Percentiles rank a stretch among this genome's conserved stretches.
Conservation (phyloP, 1,284 basidiomycete genomes). For the Moniliophthora roreri region DNA sequence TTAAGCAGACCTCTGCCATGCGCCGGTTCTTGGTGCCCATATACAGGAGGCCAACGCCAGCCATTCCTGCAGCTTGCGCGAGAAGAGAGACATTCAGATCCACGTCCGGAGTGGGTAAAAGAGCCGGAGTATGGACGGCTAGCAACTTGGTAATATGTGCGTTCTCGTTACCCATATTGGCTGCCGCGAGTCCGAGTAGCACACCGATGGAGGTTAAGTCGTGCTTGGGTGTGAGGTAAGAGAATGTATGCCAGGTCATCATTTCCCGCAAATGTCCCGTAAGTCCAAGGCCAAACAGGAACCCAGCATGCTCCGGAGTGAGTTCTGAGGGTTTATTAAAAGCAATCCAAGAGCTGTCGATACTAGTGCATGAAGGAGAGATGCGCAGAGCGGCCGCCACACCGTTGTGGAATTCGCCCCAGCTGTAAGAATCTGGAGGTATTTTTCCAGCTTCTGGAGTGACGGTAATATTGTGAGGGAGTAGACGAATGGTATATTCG, state of each 20-base stretch:
- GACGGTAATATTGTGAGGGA: conserved; percentile 66
- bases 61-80: conserved; percentile 88
- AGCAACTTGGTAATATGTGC: conserved; percentile 87
- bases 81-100: conserved; percentile 89
- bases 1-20: conserved; percentile 90
- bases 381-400: conserved; percentile 89
- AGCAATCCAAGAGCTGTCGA: conserved; percentile 92
- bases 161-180: conserved; percentile 88
- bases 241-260: conserved; percentile 87
- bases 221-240: conserved; percentile 93
- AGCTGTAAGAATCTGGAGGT: conserved; percentile 69
- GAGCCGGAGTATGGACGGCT: conserved; percentile 89
- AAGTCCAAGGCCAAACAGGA: conserved; percentile 90
- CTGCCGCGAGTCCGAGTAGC: conserved; percentile 88
- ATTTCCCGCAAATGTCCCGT: conserved; percentile 88
- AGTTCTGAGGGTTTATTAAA: conserved; percentile 88
- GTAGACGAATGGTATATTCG: conserved; percentile 74
- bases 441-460: conserved; percentile 67
- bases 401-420: conserved; percentile 98
- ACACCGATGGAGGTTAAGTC: conserved; percentile 93
- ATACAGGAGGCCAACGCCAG: conserved; percentile 90
- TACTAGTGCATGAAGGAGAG: conserved; percentile 70
- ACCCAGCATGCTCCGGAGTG: conserved; percentile 92
- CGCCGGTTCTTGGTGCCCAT: conserved; percentile 85
- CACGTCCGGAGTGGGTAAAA: conserved; percentile 84